Evolutionary conservation across 495 filamentous ascomycete species (phyloP).

Genomic region (Lasiosphaeriaceae sp.): DNA sequence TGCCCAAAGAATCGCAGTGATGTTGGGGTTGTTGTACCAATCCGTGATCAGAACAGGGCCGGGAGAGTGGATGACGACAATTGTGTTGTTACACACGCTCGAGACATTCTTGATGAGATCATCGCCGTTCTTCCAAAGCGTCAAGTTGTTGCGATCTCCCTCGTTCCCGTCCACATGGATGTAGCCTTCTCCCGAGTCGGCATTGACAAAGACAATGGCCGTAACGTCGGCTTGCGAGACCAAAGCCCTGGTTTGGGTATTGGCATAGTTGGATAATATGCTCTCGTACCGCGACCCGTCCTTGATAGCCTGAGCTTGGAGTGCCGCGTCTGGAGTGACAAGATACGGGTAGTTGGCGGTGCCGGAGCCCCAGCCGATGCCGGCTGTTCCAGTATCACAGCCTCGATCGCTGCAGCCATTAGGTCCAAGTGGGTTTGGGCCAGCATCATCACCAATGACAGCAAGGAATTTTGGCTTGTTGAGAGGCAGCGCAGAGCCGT

Average conservation of each 20-base stretch:
- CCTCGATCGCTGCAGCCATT: conserved; percentile 80
- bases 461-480: conserved; percentile 69
- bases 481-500: conserved; percentile 69
- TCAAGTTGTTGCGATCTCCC: conserved; percentile 51
- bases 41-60: conserved; percentile 47
- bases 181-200: conserved; percentile 51
- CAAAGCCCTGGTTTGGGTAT: conserved; percentile 50
- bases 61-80: conserved; percentile 53
- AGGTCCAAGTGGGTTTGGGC: conserved; percentile 68
- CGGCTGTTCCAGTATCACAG: conserved; percentile 84
- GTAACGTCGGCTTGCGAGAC: conserved; percentile 64
- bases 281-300: conserved; percentile 64
- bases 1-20: conserved; percentile 53
- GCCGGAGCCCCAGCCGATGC: conserved; percentile 93
- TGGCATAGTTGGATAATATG: conserved; percentile 71
- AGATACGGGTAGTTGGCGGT: conserved; percentile 90
- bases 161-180: conserved; percentile 55
- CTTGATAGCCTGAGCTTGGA: conserved; percentile 64
- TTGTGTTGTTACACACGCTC: conserved; percentile 45
- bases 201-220: conserved; percentile 70
- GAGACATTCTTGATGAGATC: conserved; percentile 49
- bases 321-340: conserved; percentile 79
- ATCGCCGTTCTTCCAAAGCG: conserved; percentile 50
- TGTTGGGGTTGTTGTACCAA: conserved; percentile 50
- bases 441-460: conserved; percentile 85